Conservation (phyloP, 2,329 filamentous ascomycete genomes). For the Dactylellina leptospora region DNA sequence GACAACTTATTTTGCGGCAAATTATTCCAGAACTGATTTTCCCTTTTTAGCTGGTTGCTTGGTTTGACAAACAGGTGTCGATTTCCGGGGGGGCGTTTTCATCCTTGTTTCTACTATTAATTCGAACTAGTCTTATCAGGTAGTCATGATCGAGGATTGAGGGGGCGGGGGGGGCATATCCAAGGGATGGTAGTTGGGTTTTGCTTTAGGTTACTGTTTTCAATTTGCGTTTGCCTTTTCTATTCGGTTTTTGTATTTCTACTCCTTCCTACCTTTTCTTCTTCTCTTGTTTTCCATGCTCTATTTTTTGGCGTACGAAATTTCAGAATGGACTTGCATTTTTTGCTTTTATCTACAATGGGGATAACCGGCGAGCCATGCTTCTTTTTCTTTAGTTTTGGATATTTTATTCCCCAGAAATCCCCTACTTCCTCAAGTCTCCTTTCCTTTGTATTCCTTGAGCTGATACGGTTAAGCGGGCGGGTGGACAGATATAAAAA, state of each 20-base stretch:
- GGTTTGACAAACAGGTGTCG: slow-evolving; percentile 36
- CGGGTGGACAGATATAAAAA: no score
- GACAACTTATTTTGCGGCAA: slow-evolving; percentile 30
- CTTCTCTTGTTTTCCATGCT: slow-evolving; percentile 11
- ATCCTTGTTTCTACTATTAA: slow-evolving; percentile 8
- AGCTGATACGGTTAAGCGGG: no score
- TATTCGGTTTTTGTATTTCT: slow-evolving; percentile 3
- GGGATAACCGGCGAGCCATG: background rate
- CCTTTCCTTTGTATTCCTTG: slow-evolving; percentile 22
- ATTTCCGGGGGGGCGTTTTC: slow-evolving; percentile 4
- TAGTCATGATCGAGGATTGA: no score
- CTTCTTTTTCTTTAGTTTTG: no score
- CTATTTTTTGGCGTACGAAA: slow-evolving; percentile 20
- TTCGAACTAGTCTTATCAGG: background rate
- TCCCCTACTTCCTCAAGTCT: slow-evolving; percentile 4
- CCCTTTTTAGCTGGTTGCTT: slow-evolving; percentile 47
- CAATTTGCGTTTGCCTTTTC: background rate
- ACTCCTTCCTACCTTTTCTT: slow-evolving; percentile 23
- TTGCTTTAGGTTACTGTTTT: slow-evolving; percentile 10
- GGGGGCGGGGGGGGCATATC: background rate
- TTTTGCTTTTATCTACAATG: background rate
- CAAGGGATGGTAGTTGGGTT: background rate
- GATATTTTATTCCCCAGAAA: slow-evolving; percentile 5
- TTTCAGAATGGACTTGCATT: slow-evolving; percentile 33
- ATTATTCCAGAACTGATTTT: slow-evolving; percentile 49